Conservation (phyloP, 352 stramenopile genomes). For the Phytophthora citricola region DNA sequence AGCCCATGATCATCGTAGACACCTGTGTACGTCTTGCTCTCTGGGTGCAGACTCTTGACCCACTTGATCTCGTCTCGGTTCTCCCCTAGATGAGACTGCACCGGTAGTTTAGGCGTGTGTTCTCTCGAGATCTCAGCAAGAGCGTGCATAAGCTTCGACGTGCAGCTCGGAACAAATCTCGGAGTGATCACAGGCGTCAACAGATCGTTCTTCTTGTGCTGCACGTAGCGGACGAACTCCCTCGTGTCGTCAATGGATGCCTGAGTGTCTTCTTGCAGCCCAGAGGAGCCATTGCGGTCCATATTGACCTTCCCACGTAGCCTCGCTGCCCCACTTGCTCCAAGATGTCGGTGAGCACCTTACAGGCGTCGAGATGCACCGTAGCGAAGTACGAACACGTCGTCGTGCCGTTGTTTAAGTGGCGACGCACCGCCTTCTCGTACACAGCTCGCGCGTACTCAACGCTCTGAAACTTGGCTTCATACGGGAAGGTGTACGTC, state of each 20-base stretch:
- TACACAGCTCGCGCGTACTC: slow-evolving; percentile 87
- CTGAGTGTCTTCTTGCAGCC: slow-evolving; percentile 89
- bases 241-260: slow-evolving; percentile 85
- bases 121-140: slow-evolving; percentile 85
- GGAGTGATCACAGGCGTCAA: slow-evolving; percentile 93
- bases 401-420: slow-evolving; percentile 92
- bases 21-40: slow-evolving; percentile 80
- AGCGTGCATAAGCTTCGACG: slow-evolving; percentile 83
- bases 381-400: slow-evolving; percentile 96
- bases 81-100: slow-evolving; percentile 94
- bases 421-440: slow-evolving; percentile 84
- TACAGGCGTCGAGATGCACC: slow-evolving; percentile 90
- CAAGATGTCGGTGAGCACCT: slow-evolving; percentile 91
- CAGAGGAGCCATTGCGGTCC: slow-evolving; percentile 91
- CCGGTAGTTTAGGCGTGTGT: slow-evolving; percentile 72
- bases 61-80: slow-evolving; percentile 90
- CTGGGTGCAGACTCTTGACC: slow-evolving; percentile 83
- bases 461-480: slow-evolving; percentile 77
- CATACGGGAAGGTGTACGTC: slow-evolving; percentile 94
- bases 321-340: slow-evolving; percentile 87
- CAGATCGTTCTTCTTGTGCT: slow-evolving; percentile 72
- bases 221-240: slow-evolving; percentile 89
- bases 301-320: slow-evolving; percentile 96
- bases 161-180: slow-evolving; percentile 92
- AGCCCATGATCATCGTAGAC: slow-evolving; percentile 89